Base-by-base conservation (phyloP, 192 early-diverging fungal genomes). In the Pilobolus umbonatus region DNA sequence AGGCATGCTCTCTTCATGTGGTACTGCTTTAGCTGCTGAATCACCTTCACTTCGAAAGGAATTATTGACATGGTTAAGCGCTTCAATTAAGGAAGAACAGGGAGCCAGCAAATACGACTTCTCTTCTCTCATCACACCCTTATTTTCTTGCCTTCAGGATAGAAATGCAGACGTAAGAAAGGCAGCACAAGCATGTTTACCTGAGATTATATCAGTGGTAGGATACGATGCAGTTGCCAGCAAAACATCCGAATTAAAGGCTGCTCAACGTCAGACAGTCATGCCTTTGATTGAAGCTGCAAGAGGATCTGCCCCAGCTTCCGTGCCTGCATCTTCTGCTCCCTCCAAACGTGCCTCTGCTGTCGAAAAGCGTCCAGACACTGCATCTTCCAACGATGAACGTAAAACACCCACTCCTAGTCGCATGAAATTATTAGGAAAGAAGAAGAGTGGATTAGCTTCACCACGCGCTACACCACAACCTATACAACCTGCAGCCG, bases 11-110 rank as follows among this genome's bases (percentile, higher is more conserved):
- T 48, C 82, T 1, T 76, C 87, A 3, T 65, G 85, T 29, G 80
- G 87, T 1, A 77, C 72, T 2, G 82, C 83, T 8, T 69, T 99
- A 40, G 78, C 77, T 5, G 78, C 82, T 30, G 91, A 93, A 25
- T 91, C 95, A 17, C 94, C 96, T 0, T 76, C 83, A 9, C 72
- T 99, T 22, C 83, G 95, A 19, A 90, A 94, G 71, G 88, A 96
- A 65, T 75, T 99, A 34, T 64, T 96, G 35, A 82, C 78, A 17
- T 98, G 94, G 92, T 49, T 89, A 2, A 73, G 75, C 1, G 83
- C 90, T 28, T 80, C 80, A 17, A 55, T 90, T 29, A 81, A 78
- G 58, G 58, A 60, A 17, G 74, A 68, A 29, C 19, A n/a, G 0
- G 35, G 38, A 12, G 52, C 52, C 4, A 22, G 3, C 0, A 54